These are phyloP conservation scores for Silene vulgaris DNA, from an alignment of 179 eudicot species.

Conservation along the genomic window DNA sequence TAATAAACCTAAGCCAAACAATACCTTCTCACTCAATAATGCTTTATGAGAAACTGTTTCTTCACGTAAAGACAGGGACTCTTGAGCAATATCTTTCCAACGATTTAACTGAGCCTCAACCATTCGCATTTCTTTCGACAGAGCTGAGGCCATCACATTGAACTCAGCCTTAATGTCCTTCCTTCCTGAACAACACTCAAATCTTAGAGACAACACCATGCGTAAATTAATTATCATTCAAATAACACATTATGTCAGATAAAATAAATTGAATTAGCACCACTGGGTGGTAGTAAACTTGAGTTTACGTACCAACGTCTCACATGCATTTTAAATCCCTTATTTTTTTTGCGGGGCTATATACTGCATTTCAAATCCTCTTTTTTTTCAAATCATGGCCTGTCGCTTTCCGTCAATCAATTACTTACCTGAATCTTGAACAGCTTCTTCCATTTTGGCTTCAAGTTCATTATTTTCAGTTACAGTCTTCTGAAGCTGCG, in stretches of 20 bases:
- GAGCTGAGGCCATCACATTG: conserved; percentile 72
- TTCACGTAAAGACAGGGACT: conserved; percentile 65
- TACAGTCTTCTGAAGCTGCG: conserved; percentile 45
- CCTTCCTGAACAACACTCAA: conserved; percentile 47
- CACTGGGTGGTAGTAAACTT: background rate
- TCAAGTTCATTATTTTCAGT: conserved; percentile 75
- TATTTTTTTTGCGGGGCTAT: too few species aligned
- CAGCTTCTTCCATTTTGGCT: conserved; percentile 80
- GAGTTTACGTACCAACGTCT: background rate
- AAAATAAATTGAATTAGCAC: background rate
- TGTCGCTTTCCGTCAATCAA: conserved; percentile 3
- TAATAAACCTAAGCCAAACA: background rate
- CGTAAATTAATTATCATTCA: background rate
- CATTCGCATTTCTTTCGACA: conserved; percentile 82
- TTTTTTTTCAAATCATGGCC: too few species aligned
- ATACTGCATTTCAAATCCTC: too few species aligned
- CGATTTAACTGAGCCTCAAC: conserved; percentile 83
- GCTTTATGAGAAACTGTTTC: conserved; percentile 54
- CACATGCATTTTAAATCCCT: background rate
- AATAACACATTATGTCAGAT: background rate
- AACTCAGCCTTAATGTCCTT: conserved; percentile 84
- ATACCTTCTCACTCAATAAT: conserved; percentile 58
- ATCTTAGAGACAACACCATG: background rate
- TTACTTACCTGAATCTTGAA: conserved; percentile 75
- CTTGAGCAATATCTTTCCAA: conserved; percentile 77